Percentiles rank a stretch among this genome's conserved stretches.
phyloP scores from a whole-genome alignment of 768 basidiomycete genomes.

The Boletus rubropictus region DNA sequence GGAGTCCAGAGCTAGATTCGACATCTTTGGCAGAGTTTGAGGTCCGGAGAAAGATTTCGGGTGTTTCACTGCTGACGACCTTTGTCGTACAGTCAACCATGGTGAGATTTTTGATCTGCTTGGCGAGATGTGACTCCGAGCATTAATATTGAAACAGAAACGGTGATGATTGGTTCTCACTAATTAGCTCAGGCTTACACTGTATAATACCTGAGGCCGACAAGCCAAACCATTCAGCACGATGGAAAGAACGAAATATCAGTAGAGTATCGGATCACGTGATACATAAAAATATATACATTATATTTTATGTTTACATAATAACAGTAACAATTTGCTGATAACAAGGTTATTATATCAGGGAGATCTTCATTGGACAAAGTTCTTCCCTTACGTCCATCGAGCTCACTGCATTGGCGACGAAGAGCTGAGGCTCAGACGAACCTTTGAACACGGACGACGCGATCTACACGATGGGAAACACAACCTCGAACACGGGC shows the following conservation, averaged over 20 bases:
- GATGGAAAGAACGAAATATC: neutral
- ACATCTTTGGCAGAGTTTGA: neutral
- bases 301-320: slow-evolving; percentile 11
- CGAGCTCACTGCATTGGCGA: slow-evolving; percentile 20
- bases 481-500: slow-evolving; percentile 29
- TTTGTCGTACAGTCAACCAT: slow-evolving; percentile 11
- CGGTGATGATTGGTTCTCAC: slow-evolving; percentile 10
- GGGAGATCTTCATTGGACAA: slow-evolving; percentile 23
- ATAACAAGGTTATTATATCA: slow-evolving; percentile 20
- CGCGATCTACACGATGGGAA: slow-evolving; percentile 29
- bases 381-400: slow-evolving; percentile 32
- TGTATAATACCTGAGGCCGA: neutral
- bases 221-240: neutral
- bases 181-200: neutral
- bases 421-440: slow-evolving; percentile 13
- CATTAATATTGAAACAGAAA: slow-evolving; percentile 1
- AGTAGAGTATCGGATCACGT: neutral
- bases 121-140: neutral
- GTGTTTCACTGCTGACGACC: slow-evolving; percentile 1
- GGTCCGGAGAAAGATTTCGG: neutral
- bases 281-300: slow-evolving; percentile 3
- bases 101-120: slow-evolving; percentile 8
- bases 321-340: slow-evolving; percentile 10
- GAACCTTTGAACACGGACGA: slow-evolving; percentile 12
- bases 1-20: slow-evolving; percentile 29